A percentile compares a stretch with the other conserved stretches of the same genome.
phyloP scores from a whole-genome alignment of 495 filamentous ascomycete species.

The Glarea lozoyensis region DNA sequence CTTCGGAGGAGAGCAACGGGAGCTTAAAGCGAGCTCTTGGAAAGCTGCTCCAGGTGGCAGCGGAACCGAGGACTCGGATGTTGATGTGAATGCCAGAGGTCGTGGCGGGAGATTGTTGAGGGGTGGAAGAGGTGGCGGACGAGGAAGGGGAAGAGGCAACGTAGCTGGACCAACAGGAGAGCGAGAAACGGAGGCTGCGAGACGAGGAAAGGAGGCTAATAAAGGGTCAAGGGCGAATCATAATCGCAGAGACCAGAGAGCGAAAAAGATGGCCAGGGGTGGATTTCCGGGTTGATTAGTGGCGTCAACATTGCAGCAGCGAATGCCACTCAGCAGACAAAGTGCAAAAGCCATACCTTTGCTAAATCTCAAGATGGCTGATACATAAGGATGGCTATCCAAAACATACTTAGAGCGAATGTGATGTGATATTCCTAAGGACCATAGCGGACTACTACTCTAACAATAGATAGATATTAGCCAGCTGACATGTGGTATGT shows the following conservation, averaged over 20 bases:
- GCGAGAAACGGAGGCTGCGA: constrained; percentile 48
- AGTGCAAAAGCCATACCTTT: too few species aligned
- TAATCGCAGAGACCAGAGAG: constrained; percentile 59
- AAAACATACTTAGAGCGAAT: too few species aligned
- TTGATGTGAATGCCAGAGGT: constrained; percentile 25
- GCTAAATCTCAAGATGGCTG: too few species aligned
- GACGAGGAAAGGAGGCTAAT: constrained; percentile 55
- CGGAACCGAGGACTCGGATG: constrained; percentile 35
- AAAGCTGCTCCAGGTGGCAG: constrained; percentile 34
- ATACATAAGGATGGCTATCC: too few species aligned
- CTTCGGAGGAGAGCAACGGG: constrained; percentile 50
- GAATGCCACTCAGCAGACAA: too few species aligned
- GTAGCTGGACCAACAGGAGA: constrained; percentile 51
- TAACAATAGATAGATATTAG: too few species aligned
- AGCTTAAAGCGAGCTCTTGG: constrained; percentile 56
- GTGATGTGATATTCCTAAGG: too few species aligned
- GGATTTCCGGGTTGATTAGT: constrained; percentile 23
- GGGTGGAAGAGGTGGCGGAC: constrained; percentile 36
- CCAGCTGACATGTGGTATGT: too few species aligned
- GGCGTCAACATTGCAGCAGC: too few species aligned
- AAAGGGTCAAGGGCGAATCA: constrained; percentile 56
- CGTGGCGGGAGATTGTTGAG: constrained; percentile 42
- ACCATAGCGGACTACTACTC: too few species aligned
- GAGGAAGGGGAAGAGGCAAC: constrained; percentile 47
- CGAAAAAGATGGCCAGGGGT: constrained; percentile 64